Percentiles rank a stretch among this genome's conserved stretches.
These are phyloP conservation scores for Cyberlindnera sargentensis DNA, from an alignment of 805 yeast genomes.

Conservation along the genomic window DNA sequence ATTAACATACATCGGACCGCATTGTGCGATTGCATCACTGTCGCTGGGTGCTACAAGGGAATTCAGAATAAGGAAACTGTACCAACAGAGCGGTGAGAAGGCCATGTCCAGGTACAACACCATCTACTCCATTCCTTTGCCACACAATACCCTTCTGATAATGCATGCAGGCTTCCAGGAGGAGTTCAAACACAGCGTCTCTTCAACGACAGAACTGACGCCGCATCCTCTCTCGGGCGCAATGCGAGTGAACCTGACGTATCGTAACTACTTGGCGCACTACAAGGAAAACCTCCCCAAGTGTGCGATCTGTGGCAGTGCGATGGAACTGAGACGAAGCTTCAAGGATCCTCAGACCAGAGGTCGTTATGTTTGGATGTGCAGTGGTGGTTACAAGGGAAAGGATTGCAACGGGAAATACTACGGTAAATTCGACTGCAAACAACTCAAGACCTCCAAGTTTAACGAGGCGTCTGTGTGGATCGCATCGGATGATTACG, in stretches of 20 bases:
- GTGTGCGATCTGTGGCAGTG: constrained; percentile 35
- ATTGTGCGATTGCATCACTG: constrained; percentile 57
- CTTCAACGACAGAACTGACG: constrained; percentile 35
- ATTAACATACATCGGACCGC: constrained; percentile 65
- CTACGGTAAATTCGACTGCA: constrained; percentile 40
- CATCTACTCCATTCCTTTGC: constrained; percentile 49
- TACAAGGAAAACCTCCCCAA: constrained; percentile 32
- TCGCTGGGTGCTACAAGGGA: constrained; percentile 66
- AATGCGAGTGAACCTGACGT: constrained; percentile 57
- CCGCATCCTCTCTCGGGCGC: constrained; percentile 43
- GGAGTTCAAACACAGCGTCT: constrained; percentile 59
- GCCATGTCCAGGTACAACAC: constrained; percentile 19
- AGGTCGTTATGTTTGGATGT: constrained; percentile 64
- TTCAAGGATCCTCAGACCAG: constrained; percentile 37
- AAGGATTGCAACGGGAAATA: constrained; percentile 42
- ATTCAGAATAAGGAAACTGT: constrained; percentile 47
- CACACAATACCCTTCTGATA: constrained; percentile 61
- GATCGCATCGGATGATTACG: constrained; percentile 37
- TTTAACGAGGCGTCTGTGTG: constrained; percentile 34
- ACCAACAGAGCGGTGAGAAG: constrained; percentile 21
- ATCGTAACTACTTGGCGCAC: constrained; percentile 42
- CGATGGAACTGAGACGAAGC: constrained; percentile 50
- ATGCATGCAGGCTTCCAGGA: constrained; percentile 84
- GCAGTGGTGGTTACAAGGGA: constrained; percentile 39
- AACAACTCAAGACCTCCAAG: constrained; percentile 28